Conservation (phyloP, 805 yeast species). For the Candida qinlingensis region DNA sequence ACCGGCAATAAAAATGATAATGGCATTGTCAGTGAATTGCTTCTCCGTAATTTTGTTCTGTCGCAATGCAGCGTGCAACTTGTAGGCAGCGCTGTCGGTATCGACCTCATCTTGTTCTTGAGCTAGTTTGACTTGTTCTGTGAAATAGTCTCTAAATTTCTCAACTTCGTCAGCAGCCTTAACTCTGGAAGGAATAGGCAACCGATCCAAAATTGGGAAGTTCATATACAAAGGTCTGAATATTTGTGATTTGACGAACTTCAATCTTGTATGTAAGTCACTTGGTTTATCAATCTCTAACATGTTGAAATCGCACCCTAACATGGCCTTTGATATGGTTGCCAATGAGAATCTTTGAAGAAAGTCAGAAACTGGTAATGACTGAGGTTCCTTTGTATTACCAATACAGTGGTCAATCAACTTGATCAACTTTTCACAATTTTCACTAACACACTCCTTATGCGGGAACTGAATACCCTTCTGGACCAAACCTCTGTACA, state of each 20-base stretch:
- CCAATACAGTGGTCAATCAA: slow-evolving; percentile 21
- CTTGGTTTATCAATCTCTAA: slow-evolving; percentile 25
- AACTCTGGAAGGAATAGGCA: slow-evolving; percentile 43
- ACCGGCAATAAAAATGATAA: slow-evolving; percentile 54
- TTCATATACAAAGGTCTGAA: slow-evolving; percentile 49
- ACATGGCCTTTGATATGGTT: slow-evolving; percentile 43
- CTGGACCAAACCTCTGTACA: slow-evolving; percentile 40
- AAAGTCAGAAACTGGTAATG: slow-evolving; percentile 31
- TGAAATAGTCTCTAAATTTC: slow-evolving; percentile 34
- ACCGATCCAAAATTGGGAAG: slow-evolving; percentile 47
- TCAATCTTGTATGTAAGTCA: slow-evolving; percentile 36
- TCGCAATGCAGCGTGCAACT: slow-evolving; percentile 35
- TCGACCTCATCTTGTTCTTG: slow-evolving; percentile 19
- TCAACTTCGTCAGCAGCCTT: slow-evolving; percentile 39
- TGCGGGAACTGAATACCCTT: slow-evolving; percentile 48
- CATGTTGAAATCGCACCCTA: slow-evolving; percentile 44
- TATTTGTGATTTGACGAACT: slow-evolving; percentile 43
- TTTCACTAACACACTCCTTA: slow-evolving; percentile 31
- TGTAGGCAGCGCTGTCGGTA: slow-evolving; percentile 35
- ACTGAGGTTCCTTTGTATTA: slow-evolving; percentile 2
- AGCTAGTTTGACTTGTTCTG: slow-evolving; percentile 29
- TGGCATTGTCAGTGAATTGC: slow-evolving; percentile 49
- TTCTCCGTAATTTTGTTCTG: slow-evolving; percentile 34
- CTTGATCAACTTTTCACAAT: slow-evolving; percentile 31
- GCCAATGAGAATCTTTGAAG: slow-evolving; percentile 44